Base-by-base conservation (phyloP, 345 rosid genomes). In the Hirschfeldia incana region DNA sequence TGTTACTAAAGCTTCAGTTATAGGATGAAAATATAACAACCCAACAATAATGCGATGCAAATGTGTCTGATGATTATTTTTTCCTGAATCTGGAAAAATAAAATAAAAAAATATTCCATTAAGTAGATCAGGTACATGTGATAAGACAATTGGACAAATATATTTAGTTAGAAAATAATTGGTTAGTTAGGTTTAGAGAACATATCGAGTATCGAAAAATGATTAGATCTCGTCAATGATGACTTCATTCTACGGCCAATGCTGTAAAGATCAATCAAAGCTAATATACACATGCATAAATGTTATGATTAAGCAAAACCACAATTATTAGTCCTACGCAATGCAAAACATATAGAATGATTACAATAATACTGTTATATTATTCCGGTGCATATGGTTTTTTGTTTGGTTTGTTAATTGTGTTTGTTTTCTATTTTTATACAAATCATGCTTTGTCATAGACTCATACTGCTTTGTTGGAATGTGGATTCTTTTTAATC, bases 251-350 rank as follows among this genome's bases (percentile, higher is more conserved):
- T 58, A 73, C 42, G 53, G 42, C 33, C 63, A 78, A 46, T 78
- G 77, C 63, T 73, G 74, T 73, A 67, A 78, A 78, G 77, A 33
- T 21, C 63, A 78, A 55, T 65, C 67, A 57, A 65, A 70, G 72
- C 59, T 71, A 12, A 58, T 26, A 58, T 46, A 78, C 82, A 78
- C 82, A 78, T 78, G 78, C 78, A 73, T 39, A 5, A 49, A 49
- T 13, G 74, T 65, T 78, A 78, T 78, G 78, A 73, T 78, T 73
- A 67, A 59, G 69, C 63, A 72, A 78, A 42, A 58, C 77, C 69
- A 58, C 34, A 21, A 73, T 78, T 44, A 78, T 78, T 73, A 67
- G 69, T 21, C 77, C 16, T 72, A 66, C 73, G 37, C 77, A 44
- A 66, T 63, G 46, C 77, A 15, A 59, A 58, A 72, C 59, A 72